A percentile compares a stretch with the other conserved stretches of the same genome.
phyloP scores from a whole-genome alignment of 139 green algal genomes.

The Axilococcus clingmanii region DNA sequence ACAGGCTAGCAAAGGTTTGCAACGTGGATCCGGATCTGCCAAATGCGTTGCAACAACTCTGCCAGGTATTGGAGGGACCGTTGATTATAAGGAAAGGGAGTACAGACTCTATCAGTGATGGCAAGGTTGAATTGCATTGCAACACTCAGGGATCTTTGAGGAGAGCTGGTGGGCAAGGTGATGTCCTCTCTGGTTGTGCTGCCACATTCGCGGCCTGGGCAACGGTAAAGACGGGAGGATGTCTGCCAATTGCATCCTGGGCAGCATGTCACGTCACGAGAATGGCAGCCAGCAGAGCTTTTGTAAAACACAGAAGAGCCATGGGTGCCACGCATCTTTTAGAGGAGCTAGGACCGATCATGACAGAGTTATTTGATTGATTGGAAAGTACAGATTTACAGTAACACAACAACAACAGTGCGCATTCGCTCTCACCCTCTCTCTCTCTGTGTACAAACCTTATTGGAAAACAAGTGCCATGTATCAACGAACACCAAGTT shows the following conservation, averaged over 20 bases:
- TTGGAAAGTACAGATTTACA: background rate
- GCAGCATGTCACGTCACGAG: constrained; percentile 21
- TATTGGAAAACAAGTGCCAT: background rate
- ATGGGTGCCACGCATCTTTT: constrained; percentile 27
- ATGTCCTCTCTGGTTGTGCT: constrained; percentile 47
- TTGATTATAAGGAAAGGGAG: constrained; percentile 38
- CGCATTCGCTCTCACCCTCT: background rate
- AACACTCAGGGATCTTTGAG: constrained; percentile 30
- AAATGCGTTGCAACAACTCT: background rate
- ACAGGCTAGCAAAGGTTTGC: constrained; percentile 26
- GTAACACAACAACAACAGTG: background rate
- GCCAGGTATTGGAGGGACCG: constrained; percentile 25
- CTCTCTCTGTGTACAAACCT: too few relatives aligned
- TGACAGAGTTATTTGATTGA: too few relatives aligned
- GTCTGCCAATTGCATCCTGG: constrained; percentile 18
- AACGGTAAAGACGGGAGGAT: background rate
- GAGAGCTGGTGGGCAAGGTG: constrained; percentile 51
- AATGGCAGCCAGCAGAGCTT: constrained; percentile 9
- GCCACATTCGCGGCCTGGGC: constrained; percentile 43
- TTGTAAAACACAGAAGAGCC: constrained; percentile 13
- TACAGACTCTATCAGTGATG: constrained; percentile 25
- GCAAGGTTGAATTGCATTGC: constrained; percentile 1
- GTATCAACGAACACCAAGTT: background rate
- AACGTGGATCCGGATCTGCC: constrained; percentile 14
- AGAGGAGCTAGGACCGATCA: constrained; percentile 12